phyloP scores from a whole-genome alignment of 108 stramenopile species.

The Nitzschia inconspicua region DNA sequence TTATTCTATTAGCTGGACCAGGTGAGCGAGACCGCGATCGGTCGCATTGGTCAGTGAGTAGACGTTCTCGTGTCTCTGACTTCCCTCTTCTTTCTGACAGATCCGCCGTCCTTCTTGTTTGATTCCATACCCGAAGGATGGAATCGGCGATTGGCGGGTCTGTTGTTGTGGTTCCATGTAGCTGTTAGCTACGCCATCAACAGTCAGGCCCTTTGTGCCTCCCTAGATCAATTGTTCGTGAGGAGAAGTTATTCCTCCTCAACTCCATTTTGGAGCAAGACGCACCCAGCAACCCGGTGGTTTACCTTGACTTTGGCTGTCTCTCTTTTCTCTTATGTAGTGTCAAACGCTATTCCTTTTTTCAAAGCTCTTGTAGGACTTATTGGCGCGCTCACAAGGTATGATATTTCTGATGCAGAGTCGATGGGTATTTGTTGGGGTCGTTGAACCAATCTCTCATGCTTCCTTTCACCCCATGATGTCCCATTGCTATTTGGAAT shows the following conservation, averaged over 20 bases:
- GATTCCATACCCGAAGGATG: conserved; percentile 52
- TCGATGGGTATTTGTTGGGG: too few relatives aligned
- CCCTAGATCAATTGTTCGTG: conserved; percentile 30
- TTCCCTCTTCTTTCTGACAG: not conserved
- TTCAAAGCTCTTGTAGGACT: conserved; percentile 66
- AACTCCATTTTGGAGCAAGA: not conserved
- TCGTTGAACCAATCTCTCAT: too few relatives aligned
- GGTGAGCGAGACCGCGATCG: not conserved
- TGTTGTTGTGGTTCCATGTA: conserved; percentile 65
- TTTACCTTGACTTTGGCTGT: conserved; percentile 38
- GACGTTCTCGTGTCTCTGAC: not conserved
- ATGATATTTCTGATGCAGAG: too few relatives aligned
- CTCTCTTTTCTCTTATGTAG: conserved; percentile 40
- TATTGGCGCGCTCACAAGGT: conserved; percentile 55
- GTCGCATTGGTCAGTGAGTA: not conserved
- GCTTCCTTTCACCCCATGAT: too few relatives aligned
- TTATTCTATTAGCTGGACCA: conserved; percentile 49
- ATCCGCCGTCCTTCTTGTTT: conserved; percentile 66
- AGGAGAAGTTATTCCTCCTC: not conserved
- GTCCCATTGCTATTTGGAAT: too few relatives aligned
- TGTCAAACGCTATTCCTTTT: conserved; percentile 60
- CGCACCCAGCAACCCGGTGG: conserved; percentile 29
- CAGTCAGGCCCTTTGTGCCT: conserved; percentile 57
- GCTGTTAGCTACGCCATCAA: conserved; percentile 72
- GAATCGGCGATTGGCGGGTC: conserved; percentile 43